A percentile compares a stretch with the other conserved stretches of the same genome.
Conservation (phyloP, 2,329 filamentous ascomycete genomes). For the Blastomyces parvus region DNA sequence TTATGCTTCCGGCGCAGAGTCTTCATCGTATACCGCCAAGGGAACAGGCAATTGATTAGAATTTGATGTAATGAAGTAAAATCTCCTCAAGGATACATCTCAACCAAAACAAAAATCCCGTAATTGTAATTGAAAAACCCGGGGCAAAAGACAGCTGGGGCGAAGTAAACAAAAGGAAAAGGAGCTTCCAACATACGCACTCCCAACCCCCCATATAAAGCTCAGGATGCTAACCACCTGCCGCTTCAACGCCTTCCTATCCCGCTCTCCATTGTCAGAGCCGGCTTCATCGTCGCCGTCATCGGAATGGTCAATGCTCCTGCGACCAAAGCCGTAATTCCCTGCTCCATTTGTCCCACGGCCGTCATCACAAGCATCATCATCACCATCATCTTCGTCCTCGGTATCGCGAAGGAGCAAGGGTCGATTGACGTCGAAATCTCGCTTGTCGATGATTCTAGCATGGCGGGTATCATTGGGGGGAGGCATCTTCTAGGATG, state of each 20-base stretch:
- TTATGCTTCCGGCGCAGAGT: conserved; percentile 82
- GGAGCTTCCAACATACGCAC: conserved; percentile 36
- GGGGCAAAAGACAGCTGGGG: not conserved
- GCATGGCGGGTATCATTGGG: not conserved
- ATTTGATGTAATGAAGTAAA: not conserved
- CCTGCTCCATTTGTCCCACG: conserved; percentile 7
- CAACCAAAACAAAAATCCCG: not conserved
- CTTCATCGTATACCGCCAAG: conserved; percentile 22
- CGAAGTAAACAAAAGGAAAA: not conserved
- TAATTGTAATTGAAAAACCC: not conserved
- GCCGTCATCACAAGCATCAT: conserved; percentile 11
- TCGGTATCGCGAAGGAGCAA: conserved; percentile 15
- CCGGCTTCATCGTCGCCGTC: conserved; percentile 40
- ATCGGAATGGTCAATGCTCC: not conserved
- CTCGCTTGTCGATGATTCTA: conserved; percentile 33
- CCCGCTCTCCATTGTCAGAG: conserved; percentile 50
- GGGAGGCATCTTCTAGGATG: not conserved
- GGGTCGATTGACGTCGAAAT: conserved; percentile 38
- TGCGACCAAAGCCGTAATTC: conserved; percentile 10
- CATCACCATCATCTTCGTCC: conserved; percentile 15
- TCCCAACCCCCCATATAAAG: conserved; percentile 53
- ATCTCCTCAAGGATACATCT: too few relatives aligned
- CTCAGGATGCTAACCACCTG: conserved; percentile 46
- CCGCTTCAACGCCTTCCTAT: conserved; percentile 45
- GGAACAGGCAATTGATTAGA: conserved; percentile 8